These are phyloP conservation scores for Pseudocercospora crystallina DNA, from an alignment of 2,329 filamentous ascomycete species.

Conservation along the genomic window DNA sequence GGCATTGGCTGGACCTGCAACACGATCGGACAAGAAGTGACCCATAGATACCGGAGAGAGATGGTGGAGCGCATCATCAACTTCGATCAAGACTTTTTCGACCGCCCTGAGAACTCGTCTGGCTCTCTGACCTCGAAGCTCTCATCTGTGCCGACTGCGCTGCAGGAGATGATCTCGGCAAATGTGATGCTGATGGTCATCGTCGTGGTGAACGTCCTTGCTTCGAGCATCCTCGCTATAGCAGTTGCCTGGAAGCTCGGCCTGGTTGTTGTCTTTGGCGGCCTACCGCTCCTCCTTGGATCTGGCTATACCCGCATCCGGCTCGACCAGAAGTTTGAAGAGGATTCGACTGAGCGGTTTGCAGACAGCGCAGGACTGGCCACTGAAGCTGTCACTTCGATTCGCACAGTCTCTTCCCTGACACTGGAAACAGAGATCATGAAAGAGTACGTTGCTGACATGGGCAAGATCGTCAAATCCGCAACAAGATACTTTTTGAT, in stretches of 20 bases:
- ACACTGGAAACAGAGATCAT: slow-evolving; percentile 34
- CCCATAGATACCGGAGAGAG: slow-evolving; percentile 38
- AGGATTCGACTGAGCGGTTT: slow-evolving; percentile 30
- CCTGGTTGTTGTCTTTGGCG: slow-evolving; percentile 36
- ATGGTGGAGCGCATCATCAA: slow-evolving; percentile 31
- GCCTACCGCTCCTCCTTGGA: slow-evolving; percentile 35
- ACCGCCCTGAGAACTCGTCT: slow-evolving; percentile 49
- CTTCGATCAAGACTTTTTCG: slow-evolving; percentile 37
- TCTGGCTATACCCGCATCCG: slow-evolving; percentile 37
- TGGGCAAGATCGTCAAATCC: slow-evolving; percentile 29
- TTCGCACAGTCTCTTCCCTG: slow-evolving; percentile 36
- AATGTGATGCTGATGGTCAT: slow-evolving; percentile 42
- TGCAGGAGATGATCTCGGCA: slow-evolving; percentile 52
- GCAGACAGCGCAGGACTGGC: slow-evolving; percentile 37
- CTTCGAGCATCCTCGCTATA: slow-evolving; percentile 33
- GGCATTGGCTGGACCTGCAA: slow-evolving; percentile 48
- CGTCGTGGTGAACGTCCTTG: slow-evolving; percentile 34
- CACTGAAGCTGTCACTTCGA: slow-evolving; percentile 36
- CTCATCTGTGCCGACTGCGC: slow-evolving; percentile 50
- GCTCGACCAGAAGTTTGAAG: slow-evolving; percentile 36
- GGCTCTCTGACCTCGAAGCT: slow-evolving; percentile 50
- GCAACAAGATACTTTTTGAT: slow-evolving; percentile 21
- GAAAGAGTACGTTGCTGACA: slow-evolving; percentile 29
- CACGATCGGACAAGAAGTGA: slow-evolving; percentile 46
- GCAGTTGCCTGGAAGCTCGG: slow-evolving; percentile 40